phyloP scores from a whole-genome alignment of 148 eudicot genomes.

The Salicornia ramosissima region DNA sequence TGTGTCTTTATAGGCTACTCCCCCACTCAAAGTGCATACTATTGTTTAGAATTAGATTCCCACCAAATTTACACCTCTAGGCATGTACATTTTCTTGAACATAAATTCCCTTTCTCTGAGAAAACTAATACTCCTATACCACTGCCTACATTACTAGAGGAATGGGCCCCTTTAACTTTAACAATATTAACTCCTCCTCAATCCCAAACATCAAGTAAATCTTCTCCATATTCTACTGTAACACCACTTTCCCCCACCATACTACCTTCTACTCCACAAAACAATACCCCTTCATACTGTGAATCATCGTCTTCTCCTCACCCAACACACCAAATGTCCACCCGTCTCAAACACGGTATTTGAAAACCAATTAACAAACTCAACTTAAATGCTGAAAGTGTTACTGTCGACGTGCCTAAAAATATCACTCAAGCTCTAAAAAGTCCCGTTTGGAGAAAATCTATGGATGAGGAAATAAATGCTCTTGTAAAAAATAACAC shows the following conservation, averaged over 20 bases:
- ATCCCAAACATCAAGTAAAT: too few species aligned
- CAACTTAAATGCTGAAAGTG: too few species aligned
- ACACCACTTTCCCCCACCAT: background rate
- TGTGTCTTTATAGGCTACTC: background rate
- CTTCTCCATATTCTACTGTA: background rate
- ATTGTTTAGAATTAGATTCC: background rate
- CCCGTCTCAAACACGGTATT: background rate
- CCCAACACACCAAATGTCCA: background rate
- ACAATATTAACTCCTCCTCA: background rate
- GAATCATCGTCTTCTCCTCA: background rate
- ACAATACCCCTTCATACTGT: background rate
- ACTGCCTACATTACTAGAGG: background rate
- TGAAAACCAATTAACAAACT: background rate
- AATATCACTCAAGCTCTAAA: background rate
- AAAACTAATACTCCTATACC: too few species aligned
- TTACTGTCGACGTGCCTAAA: background rate
- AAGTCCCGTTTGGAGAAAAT: background rate
- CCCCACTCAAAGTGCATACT: too few species aligned
- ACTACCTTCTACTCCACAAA: background rate
- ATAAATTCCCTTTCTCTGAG: background rate
- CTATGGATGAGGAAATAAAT: background rate
- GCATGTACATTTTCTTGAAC: slow-evolving; percentile 8
- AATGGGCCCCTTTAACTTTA: background rate
- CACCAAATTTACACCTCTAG: background rate
- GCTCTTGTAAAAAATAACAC: background rate